Evolutionary conservation across 192 early-diverging fungal genomes (phyloP), one percentile per base, ranked within the genome.

Genomic region (Helicostylum pulchrum): DNA sequence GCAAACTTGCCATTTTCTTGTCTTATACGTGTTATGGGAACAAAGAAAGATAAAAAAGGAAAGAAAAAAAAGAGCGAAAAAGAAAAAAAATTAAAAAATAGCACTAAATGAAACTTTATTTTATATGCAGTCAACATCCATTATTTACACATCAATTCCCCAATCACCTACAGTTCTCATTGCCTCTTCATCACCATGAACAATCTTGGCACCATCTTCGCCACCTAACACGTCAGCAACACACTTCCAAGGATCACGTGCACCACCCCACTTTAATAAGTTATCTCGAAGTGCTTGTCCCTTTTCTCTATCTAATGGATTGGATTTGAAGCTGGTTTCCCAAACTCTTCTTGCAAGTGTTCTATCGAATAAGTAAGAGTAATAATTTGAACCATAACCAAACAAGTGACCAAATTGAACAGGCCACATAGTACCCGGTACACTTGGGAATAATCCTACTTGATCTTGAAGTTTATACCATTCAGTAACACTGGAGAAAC

Each of bases 311-410:
- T 72, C 75, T 49, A 89, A 78, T 14, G 88, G 87, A 57, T 81
- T 74, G 6, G 74, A 70, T n/a, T 72, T 79, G 70, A 97, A 96
- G 34, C 84, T 79, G 9, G 68, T 74, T 45, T 85, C 74, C 86
- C 86, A 95, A 20, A 99, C 81, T 58, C 87, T 82, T 6, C 83
- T 80, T 1, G 92, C 94, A 71, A 95, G 79, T 11, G 88, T 82
- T 31, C 93, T 82, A 44, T 88, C 88, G 86, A 96, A 93, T 20
- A 98, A 77, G 65, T 99, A 99, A n/a, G 89, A 82, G 57, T 98
- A 99, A 76, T 99, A 99, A 7, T 87, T 89, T 8, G 91, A 89
- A 15, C 94, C 94, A 64, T 99, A 99, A 0, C 88, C 87, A 65
- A 90, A 88, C 69, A 99, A 64, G 61, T 99, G 97, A 2, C 85